Conservation (phyloP, 148 eudicot species). For the Fagopyrum tataricum region DNA sequence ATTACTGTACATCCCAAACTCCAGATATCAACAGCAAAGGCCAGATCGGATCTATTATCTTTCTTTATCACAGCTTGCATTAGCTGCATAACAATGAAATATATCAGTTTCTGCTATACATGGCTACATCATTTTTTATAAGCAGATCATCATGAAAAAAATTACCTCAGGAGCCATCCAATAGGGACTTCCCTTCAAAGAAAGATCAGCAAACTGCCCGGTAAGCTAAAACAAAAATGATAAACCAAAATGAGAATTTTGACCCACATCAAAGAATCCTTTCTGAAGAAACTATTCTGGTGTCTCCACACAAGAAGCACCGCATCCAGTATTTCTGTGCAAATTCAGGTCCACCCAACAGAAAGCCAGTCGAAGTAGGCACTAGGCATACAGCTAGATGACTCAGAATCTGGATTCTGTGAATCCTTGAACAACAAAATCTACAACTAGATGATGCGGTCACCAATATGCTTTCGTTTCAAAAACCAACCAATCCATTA, state of each 20-base stretch:
- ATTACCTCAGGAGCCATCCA: slow-evolving; percentile 99
- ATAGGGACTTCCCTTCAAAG: slow-evolving; percentile 88
- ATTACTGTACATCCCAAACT: slow-evolving; percentile 94
- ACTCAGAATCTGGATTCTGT: background rate
- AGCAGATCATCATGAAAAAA: slow-evolving; percentile 4
- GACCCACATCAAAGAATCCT: background rate
- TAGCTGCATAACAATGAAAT: slow-evolving; percentile 43
- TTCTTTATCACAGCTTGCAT: slow-evolving; percentile 64
- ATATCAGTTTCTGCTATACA: slow-evolving; percentile 16
- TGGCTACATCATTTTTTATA: background rate
- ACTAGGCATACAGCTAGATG: background rate
- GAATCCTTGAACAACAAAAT: background rate
- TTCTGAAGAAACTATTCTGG: background rate
- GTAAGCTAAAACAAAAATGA: slow-evolving; percentile 42
- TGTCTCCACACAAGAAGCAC: background rate
- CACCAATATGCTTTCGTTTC: background rate
- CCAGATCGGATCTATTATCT: slow-evolving; percentile 58
- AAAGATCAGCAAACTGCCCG: slow-evolving; percentile 67
- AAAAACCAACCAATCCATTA: background rate
- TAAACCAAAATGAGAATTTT: background rate
- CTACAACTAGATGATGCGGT: background rate
- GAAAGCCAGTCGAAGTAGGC: background rate
- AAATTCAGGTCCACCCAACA: background rate
- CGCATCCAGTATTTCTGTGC: background rate
- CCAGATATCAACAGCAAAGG: slow-evolving; percentile 95